Conservation (phyloP, 2,329 filamentous ascomycete genomes). For the Beauveria rudraprayagi region DNA sequence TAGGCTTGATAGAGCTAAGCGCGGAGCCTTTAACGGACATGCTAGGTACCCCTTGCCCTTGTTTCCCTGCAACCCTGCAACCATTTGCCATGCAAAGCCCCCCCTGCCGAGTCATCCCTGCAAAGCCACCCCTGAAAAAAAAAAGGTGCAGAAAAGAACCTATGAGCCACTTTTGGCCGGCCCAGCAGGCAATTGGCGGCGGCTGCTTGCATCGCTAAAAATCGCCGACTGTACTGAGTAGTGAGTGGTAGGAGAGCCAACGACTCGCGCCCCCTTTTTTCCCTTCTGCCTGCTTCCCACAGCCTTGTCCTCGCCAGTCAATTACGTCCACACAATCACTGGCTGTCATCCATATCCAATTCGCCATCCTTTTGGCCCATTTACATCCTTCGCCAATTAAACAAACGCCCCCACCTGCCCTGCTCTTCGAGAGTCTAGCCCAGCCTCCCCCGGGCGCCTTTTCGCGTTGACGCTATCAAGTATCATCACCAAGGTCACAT, state of each 20-base stretch:
- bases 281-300: neutral
- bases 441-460: neutral
- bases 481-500: slow-evolving; percentile 6
- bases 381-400: slow-evolving; percentile 1
- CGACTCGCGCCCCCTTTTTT: neutral
- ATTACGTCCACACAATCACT: neutral
- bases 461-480: slow-evolving; percentile 3
- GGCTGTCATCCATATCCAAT: neutral
- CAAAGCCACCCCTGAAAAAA: neutral
- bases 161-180: no score
- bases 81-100: neutral
- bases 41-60: neutral
- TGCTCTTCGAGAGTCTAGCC: neutral
- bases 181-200: neutral
- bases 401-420: neutral
- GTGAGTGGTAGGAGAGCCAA: no score
- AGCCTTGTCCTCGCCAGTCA: neutral
- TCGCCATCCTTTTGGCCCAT: neutral
- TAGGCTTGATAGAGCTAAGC: neutral
- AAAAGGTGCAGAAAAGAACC: no score
- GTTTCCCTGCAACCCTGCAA: neutral
- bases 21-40: neutral
- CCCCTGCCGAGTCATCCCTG: neutral
- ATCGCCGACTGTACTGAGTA: no score
- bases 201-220: neutral